A percentile compares a stretch with the other conserved stretches of the same genome.
These are phyloP conservation scores for Ceratocystis huliohia DNA, from an alignment of 2,329 filamentous ascomycete species.

Conservation along the genomic window DNA sequence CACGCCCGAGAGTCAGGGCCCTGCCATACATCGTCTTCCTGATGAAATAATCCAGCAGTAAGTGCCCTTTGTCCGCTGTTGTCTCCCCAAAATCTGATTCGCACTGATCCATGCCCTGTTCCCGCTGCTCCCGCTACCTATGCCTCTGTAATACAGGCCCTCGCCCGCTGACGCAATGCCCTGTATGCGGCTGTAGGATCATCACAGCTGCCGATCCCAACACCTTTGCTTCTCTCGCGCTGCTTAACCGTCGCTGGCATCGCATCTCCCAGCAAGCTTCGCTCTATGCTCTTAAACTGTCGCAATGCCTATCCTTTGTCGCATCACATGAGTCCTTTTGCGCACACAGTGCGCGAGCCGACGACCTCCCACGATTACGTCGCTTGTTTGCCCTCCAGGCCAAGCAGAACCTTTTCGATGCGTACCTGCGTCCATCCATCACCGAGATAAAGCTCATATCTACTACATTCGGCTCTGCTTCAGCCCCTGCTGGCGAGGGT, in stretches of 20 bases:
- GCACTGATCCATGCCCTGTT: background rate
- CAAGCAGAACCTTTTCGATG: conserved; percentile 65
- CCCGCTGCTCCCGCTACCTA: background rate
- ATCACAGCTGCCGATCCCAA: conserved; percentile 47
- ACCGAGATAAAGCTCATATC: conserved; percentile 71
- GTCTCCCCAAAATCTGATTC: background rate
- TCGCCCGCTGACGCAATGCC: conserved; percentile 13
- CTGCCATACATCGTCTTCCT: conserved; percentile 44
- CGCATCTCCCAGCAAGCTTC: conserved; percentile 49
- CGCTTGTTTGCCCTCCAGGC: conserved; percentile 55
- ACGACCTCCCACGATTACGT: conserved; percentile 48
- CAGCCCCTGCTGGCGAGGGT: conserved; percentile 69
- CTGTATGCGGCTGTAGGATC: conserved; percentile 36
- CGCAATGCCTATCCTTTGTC: conserved; percentile 47
- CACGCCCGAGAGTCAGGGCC: background rate
- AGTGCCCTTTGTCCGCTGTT: conserved; percentile 25
- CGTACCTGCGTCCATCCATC: conserved; percentile 55
- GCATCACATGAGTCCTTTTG: conserved; percentile 35
- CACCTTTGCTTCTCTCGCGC: conserved; percentile 52
- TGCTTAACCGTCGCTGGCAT: conserved; percentile 55
- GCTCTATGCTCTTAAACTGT: conserved; percentile 50
- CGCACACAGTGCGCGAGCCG: conserved; percentile 31
- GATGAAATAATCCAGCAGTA: conserved; percentile 61
- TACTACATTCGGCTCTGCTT: conserved; percentile 71
- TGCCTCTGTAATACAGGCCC: background rate